A percentile compares a stretch with the other conserved stretches of the same genome.
phyloP scores from a whole-genome alignment of 331 rosid genomes.

The Ulmus americana region DNA sequence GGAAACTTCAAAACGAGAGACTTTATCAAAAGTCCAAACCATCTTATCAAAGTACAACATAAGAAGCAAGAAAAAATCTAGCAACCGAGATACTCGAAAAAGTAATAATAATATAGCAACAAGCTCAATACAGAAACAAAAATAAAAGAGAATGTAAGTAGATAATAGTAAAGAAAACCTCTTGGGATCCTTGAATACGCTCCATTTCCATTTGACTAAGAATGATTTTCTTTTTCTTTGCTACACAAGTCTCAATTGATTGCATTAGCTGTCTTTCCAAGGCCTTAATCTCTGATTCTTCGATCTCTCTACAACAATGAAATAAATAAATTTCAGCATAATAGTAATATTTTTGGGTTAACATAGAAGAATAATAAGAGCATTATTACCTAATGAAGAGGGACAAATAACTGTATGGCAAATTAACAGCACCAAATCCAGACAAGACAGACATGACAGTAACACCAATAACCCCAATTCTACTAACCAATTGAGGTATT shows the following conservation, averaged over 20 bases:
- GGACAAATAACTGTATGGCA: constrained; percentile 85
- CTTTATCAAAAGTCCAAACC: background rate
- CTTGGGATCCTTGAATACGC: constrained; percentile 63
- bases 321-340: background rate
- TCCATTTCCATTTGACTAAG: constrained; percentile 70
- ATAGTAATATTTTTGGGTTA: too few relatives aligned
- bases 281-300: constrained; percentile 63
- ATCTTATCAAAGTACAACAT: background rate
- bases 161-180: constrained; percentile 40
- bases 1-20: background rate
- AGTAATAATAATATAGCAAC: too few relatives aligned
- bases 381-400: constrained; percentile 67
- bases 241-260: constrained; percentile 62
- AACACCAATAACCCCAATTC: constrained; percentile 93
- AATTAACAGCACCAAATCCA: constrained; percentile 93
- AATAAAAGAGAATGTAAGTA: background rate
- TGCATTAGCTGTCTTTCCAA: constrained; percentile 87
- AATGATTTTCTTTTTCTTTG: constrained; percentile 77
- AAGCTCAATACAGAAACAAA: background rate
- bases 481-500: constrained; percentile 87
- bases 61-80: background rate
- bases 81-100: too few relatives aligned
- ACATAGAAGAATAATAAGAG: background rate
- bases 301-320: constrained; percentile 58
- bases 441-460: constrained; percentile 93